These are phyloP conservation scores for Arxiozyma slooffiae DNA, from an alignment of 1,139 yeast species.

Conservation along the genomic window DNA sequence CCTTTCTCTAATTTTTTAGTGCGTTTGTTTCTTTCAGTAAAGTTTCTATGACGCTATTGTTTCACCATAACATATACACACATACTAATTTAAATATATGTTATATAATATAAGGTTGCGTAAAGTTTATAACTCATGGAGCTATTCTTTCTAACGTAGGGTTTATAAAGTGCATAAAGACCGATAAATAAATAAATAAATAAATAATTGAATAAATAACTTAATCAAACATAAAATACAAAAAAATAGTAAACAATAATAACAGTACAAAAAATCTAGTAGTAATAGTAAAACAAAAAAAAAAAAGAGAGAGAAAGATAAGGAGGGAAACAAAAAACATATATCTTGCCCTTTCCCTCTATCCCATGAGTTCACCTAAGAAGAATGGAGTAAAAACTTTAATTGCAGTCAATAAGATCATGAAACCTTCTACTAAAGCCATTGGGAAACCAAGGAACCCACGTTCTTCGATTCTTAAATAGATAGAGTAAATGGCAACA, in stretches of 20 bases:
- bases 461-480: constrained; percentile 52
- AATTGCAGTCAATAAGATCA: constrained; percentile 64
- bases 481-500: constrained; percentile 79
- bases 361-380: constrained; percentile 33
- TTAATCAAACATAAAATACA: background rate
- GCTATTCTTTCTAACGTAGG: too few relatives aligned
- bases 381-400: constrained; percentile 71
- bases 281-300: too few relatives aligned
- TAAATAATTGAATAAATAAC: too few relatives aligned
- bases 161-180: background rate
- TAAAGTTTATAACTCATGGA: background rate
- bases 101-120: background rate
- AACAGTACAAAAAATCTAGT: background rate
- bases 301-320: background rate
- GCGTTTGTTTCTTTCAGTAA: background rate
- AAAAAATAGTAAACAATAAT: too few relatives aligned
- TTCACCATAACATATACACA: too few relatives aligned
- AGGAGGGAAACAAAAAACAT: background rate
- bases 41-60: background rate
- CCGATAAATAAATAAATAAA: background rate
- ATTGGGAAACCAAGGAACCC: constrained; percentile 64
- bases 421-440: constrained; percentile 61
- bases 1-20: too few relatives aligned
- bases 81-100: background rate
- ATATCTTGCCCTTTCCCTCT: background rate